Evolutionary conservation across 2,329 filamentous ascomycete species (phyloP).

Genomic region (Pseudopithomyces maydicus): DNA sequence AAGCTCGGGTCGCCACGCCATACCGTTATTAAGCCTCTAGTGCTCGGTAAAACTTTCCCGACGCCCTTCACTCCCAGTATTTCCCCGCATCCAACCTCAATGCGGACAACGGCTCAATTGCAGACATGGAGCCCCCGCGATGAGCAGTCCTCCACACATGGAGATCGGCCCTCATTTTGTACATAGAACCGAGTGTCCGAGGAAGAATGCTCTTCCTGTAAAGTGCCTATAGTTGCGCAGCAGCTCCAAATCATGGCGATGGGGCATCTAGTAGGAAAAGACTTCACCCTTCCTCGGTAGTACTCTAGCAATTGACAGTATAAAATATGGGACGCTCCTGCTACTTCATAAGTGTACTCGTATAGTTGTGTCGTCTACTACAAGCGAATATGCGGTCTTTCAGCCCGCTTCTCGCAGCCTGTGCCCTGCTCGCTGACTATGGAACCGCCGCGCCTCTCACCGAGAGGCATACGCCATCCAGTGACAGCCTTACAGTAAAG

Average conservation of each 20-base stretch:
- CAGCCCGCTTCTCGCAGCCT: background rate
- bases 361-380: background rate
- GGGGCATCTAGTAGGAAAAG: background rate
- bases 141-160: background rate
- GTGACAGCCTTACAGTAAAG: slow-evolving; percentile 18
- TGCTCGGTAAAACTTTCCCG: background rate
- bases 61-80: background rate
- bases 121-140: background rate
- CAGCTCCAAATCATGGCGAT: background rate
- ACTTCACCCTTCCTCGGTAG: background rate
- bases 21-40: background rate
- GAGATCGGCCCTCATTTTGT: background rate
- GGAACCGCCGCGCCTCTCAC: background rate
- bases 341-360: background rate
- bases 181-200: background rate
- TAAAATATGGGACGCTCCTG: background rate
- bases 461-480: background rate
- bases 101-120: background rate
- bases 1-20: background rate
- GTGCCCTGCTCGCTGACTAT: background rate
- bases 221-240: background rate
- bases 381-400: background rate
- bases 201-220: background rate
- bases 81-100: slow-evolving; percentile 1
- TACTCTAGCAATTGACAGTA: background rate